Evolutionary conservation across 129 eudicot genomes (phyloP).

Genomic region (Helianthus tuberosus): DNA sequence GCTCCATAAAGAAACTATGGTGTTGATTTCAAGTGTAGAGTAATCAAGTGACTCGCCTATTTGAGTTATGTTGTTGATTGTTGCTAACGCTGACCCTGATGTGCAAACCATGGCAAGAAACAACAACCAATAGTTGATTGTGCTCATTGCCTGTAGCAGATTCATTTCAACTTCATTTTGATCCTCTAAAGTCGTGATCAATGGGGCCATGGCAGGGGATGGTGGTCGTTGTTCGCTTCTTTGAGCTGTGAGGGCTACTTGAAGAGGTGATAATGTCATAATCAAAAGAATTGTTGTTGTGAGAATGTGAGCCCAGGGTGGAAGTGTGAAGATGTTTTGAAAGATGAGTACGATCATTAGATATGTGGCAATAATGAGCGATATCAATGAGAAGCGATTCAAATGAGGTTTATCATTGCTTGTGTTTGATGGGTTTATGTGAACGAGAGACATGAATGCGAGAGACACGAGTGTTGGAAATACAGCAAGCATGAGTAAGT

Average conservation of each 20-base stretch:
- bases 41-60: slow-evolving; percentile 77
- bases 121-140: slow-evolving; percentile 76
- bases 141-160: slow-evolving; percentile 59
- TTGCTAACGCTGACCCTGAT: slow-evolving; percentile 88
- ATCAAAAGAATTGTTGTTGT: slow-evolving; percentile 43
- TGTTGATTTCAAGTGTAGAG: slow-evolving; percentile 45
- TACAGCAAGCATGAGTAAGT: slow-evolving; percentile 72
- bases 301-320: slow-evolving; percentile 47
- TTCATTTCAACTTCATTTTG: slow-evolving; percentile 44
- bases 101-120: slow-evolving; percentile 76
- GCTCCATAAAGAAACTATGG: slow-evolving; percentile 86
- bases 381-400: slow-evolving; percentile 51
- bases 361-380: slow-evolving; percentile 61
- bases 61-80: slow-evolving; percentile 82
- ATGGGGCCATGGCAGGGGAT: slow-evolving; percentile 25
- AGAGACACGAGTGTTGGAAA: slow-evolving; percentile 58
- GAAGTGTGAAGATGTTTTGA: slow-evolving; percentile 54
- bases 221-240: slow-evolving; percentile 20
- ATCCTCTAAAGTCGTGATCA: slow-evolving; percentile 33
- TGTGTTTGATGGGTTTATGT: slow-evolving; percentile 31
- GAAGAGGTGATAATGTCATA: slow-evolving; percentile 60
- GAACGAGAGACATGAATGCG: slow-evolving; percentile 66
- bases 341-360: slow-evolving; percentile 59
- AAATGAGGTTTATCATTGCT: slow-evolving; percentile 53
- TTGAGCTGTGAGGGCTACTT: slow-evolving; percentile 52